Evolutionary conservation across 768 basidiomycete genomes (phyloP).

Genomic region (Phylloporus scabripes): DNA sequence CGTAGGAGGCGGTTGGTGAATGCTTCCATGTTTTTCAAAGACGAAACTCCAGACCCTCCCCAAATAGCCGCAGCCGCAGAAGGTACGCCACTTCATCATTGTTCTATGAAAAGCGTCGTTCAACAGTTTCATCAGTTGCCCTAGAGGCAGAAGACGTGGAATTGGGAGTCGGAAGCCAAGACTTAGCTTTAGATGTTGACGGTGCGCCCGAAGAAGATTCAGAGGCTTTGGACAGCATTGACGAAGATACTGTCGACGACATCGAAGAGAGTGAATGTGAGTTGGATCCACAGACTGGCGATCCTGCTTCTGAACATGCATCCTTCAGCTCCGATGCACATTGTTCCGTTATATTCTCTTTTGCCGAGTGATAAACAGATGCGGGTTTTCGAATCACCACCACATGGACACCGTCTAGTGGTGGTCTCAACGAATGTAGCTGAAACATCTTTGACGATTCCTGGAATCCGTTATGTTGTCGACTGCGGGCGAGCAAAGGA

Average conservation of each 20-base stretch:
- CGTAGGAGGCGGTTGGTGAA: constrained; percentile 29
- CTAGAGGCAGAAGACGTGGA: constrained; percentile 81
- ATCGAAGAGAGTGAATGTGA: constrained; percentile 64
- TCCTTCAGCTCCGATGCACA: constrained; percentile 78
- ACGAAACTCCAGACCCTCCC: constrained; percentile 15
- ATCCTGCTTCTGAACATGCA: not conserved
- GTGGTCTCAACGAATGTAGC: constrained; percentile 96
- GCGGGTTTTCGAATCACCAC: constrained; percentile 84
- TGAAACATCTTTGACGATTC: constrained; percentile 95
- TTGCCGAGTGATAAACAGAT: constrained; percentile 93
- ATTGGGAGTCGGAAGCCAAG: constrained; percentile 45
- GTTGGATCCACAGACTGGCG: constrained; percentile 16
- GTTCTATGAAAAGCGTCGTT: not conserved
- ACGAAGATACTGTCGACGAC: constrained; percentile 52
- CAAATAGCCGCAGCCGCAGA: constrained; percentile 18
- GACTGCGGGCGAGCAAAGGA: constrained; percentile 96
- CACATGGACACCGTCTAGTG: constrained; percentile 75
- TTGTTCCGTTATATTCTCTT: constrained; percentile 91
- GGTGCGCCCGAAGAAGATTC: constrained; percentile 57
- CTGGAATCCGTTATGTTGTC: constrained; percentile 95
- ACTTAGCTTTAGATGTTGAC: constrained; percentile 66
- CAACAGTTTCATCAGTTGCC: constrained; percentile 42
- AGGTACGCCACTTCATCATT: constrained; percentile 3
- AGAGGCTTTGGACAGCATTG: constrained; percentile 72
- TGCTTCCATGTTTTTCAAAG: constrained; percentile 26